Evolutionary conservation across 129 eudicot genomes (phyloP), one percentile per base, ranked within the genome.

Genomic region (Pseudognaphalium luteoalbum): DNA sequence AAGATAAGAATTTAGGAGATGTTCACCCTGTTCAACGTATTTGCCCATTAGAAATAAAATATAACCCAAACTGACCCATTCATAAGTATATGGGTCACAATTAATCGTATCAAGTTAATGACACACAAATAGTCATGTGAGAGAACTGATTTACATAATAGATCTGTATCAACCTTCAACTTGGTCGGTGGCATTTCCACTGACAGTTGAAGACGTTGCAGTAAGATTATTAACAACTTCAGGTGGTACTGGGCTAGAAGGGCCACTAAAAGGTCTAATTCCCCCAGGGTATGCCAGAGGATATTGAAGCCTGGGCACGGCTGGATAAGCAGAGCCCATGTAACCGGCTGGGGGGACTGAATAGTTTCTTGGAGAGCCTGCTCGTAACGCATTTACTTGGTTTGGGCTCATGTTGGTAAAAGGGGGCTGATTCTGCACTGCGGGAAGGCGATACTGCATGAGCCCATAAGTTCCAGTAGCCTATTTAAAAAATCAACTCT

Each of bases 401-500:
- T 83, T 93, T 79, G 96, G 90, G 70, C 85, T 61, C 78, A 85
- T 59, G 79, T 82, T 88, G 68, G 83, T 84, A 50, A 73, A 90
- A 25, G 96, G 85, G 30, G 82, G 86, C 62, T 93, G 97, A 86
- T 86, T 87, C 86, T 89, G 98, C 81, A 86, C 59, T 60, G 83
- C 83, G 51, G 94, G 96, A 70, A 83, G 73, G 74, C 98, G 92
- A 82, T 93, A 93, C 61, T 71, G 99, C 90, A 95, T 73, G 78
- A 87, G 84, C 35, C 98, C 98, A 72, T 91, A 95, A 81, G 92
- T 81, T 79, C 99, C 96, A 56, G 92, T 84, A 84, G 87, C 90
- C 99, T 91, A 85, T 80, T 86, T 76, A 79, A 81, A 80, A 79
- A 79, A 81, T 59, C 79, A 86, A 61, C 47, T 73, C 62, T 77